Evolutionary conservation across 768 basidiomycete genomes (phyloP).

Genomic region (Paxillus involutus): DNA sequence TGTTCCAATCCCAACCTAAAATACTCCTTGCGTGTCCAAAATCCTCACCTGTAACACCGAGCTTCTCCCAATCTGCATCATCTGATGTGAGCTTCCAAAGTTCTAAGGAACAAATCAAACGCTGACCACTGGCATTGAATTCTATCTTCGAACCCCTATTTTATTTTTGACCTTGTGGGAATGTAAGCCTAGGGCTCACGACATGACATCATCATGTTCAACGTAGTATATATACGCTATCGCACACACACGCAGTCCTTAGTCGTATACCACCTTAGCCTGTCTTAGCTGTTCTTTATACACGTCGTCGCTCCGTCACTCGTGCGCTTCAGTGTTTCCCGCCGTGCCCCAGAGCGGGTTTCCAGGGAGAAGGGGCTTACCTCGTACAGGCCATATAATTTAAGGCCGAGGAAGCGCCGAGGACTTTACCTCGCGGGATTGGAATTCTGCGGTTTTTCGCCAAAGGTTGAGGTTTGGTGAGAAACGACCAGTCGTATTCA

Average conservation of each 20-base stretch:
- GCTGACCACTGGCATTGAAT: constrained; percentile 11
- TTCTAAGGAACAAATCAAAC: no score
- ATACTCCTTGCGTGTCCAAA: not conserved
- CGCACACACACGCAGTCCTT: no score
- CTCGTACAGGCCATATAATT: constrained; percentile 12
- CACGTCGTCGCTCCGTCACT: no score
- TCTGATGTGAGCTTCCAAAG: not conserved
- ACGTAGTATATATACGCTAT: no score
- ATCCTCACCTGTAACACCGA: constrained; percentile 14
- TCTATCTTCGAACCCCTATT: constrained; percentile 15
- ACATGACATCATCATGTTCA: no score
- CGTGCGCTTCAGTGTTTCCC: no score
- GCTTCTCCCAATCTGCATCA: constrained; percentile 10
- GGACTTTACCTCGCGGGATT: constrained; percentile 10
- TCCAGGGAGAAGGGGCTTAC: not conserved
- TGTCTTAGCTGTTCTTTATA: no score
- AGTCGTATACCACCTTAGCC: no score
- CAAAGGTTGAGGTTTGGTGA: constrained; percentile 8
- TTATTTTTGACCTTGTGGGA: not conserved
- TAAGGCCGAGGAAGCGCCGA: constrained; percentile 14
- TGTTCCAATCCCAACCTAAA: constrained; percentile 16
- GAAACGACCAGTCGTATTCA: constrained; percentile 15
- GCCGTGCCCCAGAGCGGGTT: no score
- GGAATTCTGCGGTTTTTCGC: constrained; percentile 8
- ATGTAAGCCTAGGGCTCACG: no score